Evolutionary conservation across 1,139 yeast genomes (phyloP).

Genomic region (Saccharomycopsis hybrid): DNA sequence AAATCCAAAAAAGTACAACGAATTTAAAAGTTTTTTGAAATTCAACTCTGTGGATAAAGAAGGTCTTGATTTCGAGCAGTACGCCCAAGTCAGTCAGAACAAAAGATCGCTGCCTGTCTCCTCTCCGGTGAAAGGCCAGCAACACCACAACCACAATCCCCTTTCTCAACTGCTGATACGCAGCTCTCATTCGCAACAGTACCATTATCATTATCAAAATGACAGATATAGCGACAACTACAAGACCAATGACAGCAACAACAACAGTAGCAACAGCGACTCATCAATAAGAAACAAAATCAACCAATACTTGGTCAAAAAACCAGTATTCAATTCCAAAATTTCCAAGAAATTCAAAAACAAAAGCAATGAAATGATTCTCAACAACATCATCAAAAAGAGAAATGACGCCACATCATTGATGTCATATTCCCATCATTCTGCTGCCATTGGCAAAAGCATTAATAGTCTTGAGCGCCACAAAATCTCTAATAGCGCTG

Average conservation of each 20-base stretch:
- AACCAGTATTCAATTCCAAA: constrained; percentile 28
- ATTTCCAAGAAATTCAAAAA: constrained; percentile 27
- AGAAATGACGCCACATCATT: not conserved
- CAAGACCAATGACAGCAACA: not conserved
- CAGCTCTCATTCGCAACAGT: not conserved
- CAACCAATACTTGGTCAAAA: constrained; percentile 24
- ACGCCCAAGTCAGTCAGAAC: not conserved
- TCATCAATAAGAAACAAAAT: constrained; percentile 17
- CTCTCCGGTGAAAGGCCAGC: too few species aligned
- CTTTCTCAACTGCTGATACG: too few species aligned
- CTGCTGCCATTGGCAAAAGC: not conserved
- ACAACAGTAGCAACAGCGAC: not conserved
- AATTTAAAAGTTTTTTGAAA: constrained; percentile 26
- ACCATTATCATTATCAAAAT: too few species aligned
- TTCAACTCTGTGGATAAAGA: constrained; percentile 22
- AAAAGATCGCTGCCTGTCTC: not conserved
- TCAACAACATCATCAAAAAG: constrained; percentile 15
- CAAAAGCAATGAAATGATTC: constrained; percentile 13
- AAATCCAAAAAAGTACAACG: constrained; percentile 28
- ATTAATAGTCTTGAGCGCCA: not conserved
- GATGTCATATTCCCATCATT: not conserved
- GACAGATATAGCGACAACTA: not conserved
- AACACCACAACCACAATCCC: too few species aligned
- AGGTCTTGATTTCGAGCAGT: not conserved
- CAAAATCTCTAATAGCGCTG: too few species aligned